Base-by-base conservation (phyloP, 768 basidiomycete genomes). In the Dendrothele bispora region DNA sequence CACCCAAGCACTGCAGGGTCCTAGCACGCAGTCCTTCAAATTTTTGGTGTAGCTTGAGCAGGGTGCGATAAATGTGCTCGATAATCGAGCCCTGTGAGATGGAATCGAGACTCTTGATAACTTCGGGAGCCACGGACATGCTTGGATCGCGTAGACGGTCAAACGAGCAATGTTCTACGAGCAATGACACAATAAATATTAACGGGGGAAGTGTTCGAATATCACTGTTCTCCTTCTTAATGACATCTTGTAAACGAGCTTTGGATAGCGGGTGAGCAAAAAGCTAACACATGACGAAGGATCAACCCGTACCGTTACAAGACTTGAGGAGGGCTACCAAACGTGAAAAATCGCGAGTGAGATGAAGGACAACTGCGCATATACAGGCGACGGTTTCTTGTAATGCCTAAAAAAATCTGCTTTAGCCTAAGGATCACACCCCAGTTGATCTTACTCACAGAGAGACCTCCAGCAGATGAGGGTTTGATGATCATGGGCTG, bases 401-500 rank as follows among this genome's bases (percentile, higher is more conserved):
- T 26, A 98, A 65, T 18, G 88, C 84, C 88, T 94, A 53, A 2
- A 35, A 15, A 32, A 11, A 44, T 14, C 21, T 21, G 28, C 37
- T 40, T 53, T 5, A 45, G 39, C 28, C 21, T 18, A 45, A 51
- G n/a, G 20, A 37, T 29, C 10, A 29, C 25, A 37, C 21, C 34
- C 39, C 18, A 7, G 22, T 38, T 14, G 21, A 52, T 39, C n/a
- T 38, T 17, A 60, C 79, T 25, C 50, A 90, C 88, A 66, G 79
- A 72, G 7, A 88, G 70, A 21, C 86, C 83, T 11, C 84, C 85
- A 2, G 77, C 68, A 30, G 77, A 74, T 1, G 85, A 81, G 4
- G 92, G 93, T 58, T 90, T 92, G 56, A 91, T 76, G 34, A 99
- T 86, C 94, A 98, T 94, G 0, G 91, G 89, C 54, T 95, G 83